These are phyloP conservation scores for Cladobotryum protrusum DNA, from an alignment of 2,329 filamentous ascomycete genomes.

Conservation along the genomic window DNA sequence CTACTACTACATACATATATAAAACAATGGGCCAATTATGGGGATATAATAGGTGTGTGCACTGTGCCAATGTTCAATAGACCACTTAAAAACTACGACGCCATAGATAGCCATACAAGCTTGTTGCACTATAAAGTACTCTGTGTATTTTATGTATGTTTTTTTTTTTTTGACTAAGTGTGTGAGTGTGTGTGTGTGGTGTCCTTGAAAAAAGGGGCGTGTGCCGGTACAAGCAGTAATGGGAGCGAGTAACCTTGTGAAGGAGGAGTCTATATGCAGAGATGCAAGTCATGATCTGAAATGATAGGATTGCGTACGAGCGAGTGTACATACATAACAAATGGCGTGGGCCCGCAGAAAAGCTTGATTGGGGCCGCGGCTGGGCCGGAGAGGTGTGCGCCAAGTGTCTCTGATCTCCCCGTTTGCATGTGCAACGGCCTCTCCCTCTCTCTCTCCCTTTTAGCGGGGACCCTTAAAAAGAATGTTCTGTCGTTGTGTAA, in stretches of 20 bases:
- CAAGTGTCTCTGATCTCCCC: neutral
- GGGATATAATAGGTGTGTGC: neutral
- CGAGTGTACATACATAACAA: neutral
- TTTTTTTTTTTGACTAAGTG: no score
- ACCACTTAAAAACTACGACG: no score
- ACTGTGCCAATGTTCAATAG: neutral
- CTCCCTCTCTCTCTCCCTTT: no score
- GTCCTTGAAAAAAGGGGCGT: neutral
- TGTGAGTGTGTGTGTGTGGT: neutral
- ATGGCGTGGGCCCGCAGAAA: constrained; percentile 16
- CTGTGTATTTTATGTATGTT: no score
- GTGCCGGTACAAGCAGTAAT: neutral
- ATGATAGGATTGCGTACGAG: neutral
- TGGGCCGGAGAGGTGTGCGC: neutral
- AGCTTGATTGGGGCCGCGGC: constrained; percentile 16
- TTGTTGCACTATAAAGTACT: no score
- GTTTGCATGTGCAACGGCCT: neutral
- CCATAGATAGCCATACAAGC: no score
- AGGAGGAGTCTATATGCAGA: neutral
- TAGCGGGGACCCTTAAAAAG: neutral
- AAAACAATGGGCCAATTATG: no score
- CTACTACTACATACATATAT: no score
- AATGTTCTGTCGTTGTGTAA: neutral
- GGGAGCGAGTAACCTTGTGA: neutral
- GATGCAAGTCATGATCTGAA: constrained; percentile 3